Conservation (phyloP, 805 yeast species). For the Kluyveromyces siamensis region DNA sequence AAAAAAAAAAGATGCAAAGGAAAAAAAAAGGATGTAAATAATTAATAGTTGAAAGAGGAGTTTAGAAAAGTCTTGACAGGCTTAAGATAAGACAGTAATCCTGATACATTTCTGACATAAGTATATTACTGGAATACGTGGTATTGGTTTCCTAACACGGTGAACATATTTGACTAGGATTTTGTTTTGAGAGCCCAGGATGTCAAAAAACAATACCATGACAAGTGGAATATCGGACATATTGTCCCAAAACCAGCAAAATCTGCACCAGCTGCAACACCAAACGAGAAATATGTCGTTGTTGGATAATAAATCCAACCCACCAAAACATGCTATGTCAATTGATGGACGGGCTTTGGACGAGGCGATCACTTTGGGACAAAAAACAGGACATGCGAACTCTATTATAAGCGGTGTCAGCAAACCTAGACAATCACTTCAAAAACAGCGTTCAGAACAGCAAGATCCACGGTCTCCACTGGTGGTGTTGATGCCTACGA, state of each 20-base stretch:
- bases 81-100: too few relatives aligned
- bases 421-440: constrained; percentile 8
- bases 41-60: not conserved
- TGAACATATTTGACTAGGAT: not conserved
- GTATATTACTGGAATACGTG: too few relatives aligned
- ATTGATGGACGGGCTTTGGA: not conserved
- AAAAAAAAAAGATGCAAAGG: not conserved
- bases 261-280: constrained; percentile 37
- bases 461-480: constrained; percentile 43
- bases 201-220: constrained; percentile 33
- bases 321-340: constrained; percentile 3
- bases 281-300: constrained; percentile 31
- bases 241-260: constrained; percentile 37
- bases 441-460: constrained; percentile 10
- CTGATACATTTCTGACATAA: too few relatives aligned
- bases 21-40: not conserved
- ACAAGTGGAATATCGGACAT: constrained; percentile 28
- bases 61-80: too few relatives aligned
- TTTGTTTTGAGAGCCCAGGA: constrained; percentile 1
- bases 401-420: constrained; percentile 7
- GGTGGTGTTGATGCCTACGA: constrained; percentile 42
- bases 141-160: too few relatives aligned
- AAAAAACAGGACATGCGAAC: constrained; percentile 7
- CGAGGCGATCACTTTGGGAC: constrained; percentile 5
- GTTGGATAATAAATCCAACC: not conserved